Evolutionary conservation across 768 basidiomycete species (phyloP).

Genomic region (Calocybe cyanea): DNA sequence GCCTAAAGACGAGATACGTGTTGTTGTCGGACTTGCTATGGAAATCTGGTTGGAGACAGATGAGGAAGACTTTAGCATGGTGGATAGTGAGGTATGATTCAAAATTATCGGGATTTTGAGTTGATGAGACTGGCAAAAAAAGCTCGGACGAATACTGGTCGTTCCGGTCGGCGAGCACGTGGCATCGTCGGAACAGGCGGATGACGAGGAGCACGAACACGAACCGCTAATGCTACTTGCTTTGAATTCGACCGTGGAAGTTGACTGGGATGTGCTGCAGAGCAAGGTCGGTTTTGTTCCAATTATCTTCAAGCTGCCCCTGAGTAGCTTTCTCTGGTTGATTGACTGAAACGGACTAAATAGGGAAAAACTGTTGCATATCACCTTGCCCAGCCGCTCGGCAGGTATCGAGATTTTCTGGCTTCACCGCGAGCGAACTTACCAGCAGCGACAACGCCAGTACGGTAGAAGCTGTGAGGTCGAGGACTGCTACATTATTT

Average conservation of each 20-base stretch:
- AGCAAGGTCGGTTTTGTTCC: conserved; percentile 43
- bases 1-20: conserved; percentile 70
- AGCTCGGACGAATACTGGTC: conserved; percentile 73
- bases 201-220: conserved; percentile 22
- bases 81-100: conserved; percentile 66
- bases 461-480: too few relatives aligned
- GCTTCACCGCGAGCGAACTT: conserved; percentile 24
- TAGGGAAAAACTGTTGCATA: conserved; percentile 40
- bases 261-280: conserved; percentile 67
- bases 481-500: too few relatives aligned
- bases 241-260: conserved; percentile 54
- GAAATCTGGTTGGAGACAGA: conserved; percentile 80
- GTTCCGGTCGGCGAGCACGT: conserved; percentile 51
- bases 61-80: conserved; percentile 58
- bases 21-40: conserved; percentile 66
- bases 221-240: conserved; percentile 68
- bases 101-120: neutral
- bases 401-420: conserved; percentile 38
- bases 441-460: conserved; percentile 27
- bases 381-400: conserved; percentile 42
- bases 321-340: neutral
- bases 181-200: conserved; percentile 4
- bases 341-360: conserved; percentile 2
- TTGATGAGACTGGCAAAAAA: conserved; percentile 4
- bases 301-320: neutral